Conservation (phyloP, 2,329 filamentous ascomycete genomes). For the Colletotrichum lini region DNA sequence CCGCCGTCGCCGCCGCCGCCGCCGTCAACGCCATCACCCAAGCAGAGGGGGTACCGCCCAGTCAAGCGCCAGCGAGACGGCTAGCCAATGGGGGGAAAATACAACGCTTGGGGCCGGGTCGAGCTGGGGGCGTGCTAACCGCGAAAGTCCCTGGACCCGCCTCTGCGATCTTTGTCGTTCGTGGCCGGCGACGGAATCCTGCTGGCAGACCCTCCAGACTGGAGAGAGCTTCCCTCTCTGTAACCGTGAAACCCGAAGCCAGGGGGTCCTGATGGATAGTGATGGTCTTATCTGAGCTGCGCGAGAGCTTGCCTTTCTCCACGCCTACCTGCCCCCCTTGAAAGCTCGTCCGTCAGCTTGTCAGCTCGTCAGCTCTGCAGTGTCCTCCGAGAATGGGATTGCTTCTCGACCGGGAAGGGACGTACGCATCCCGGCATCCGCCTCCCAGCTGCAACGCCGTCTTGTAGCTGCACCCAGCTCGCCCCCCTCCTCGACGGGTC, state of each 20-base stretch:
- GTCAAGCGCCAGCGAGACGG: conserved; percentile 16
- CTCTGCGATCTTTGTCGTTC: not conserved
- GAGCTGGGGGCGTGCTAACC: conserved; percentile 35
- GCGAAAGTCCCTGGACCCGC: conserved; percentile 6
- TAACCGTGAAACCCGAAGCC: conserved; percentile 8
- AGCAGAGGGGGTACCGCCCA: conserved; percentile 31
- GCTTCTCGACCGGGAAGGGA: not conserved
- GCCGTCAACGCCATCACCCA: no score
- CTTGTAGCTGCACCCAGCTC: conserved; percentile 7
- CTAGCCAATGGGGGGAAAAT: conserved; percentile 9
- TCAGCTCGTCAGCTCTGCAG: not conserved
- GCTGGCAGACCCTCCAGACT: not conserved
- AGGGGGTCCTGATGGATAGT: not conserved
- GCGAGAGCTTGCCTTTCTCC: not conserved
- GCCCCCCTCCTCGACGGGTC: not conserved
- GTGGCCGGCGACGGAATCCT: not conserved
- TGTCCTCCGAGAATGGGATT: not conserved
- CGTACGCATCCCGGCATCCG: not conserved
- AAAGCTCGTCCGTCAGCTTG: no score
- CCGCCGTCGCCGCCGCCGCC: not conserved
- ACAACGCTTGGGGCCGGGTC: not conserved
- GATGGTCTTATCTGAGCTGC: not conserved
- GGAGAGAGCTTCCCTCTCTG: not conserved
- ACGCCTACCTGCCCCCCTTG: not conserved
- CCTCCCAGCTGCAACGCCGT: not conserved